Evolutionary conservation across 768 basidiomycete genomes (phyloP).

Genomic region (Tricholoma terreum): DNA sequence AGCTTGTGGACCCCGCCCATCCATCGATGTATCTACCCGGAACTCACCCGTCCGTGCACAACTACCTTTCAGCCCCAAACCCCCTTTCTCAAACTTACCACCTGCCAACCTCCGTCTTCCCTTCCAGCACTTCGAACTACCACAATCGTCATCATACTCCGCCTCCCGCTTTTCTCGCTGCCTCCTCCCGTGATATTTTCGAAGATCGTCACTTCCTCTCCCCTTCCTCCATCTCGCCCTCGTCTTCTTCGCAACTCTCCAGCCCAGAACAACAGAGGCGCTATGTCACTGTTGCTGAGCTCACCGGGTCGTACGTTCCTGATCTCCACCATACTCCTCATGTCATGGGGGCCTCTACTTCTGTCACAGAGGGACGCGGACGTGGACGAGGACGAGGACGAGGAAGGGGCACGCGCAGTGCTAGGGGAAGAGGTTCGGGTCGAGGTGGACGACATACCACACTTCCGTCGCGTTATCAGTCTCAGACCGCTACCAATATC

Average conservation of each 20-base stretch:
- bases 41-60: background rate
- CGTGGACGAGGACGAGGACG: background rate
- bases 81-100: background rate
- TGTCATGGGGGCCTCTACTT: background rate
- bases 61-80: conserved; percentile 1
- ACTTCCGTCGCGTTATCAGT: background rate
- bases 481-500: background rate
- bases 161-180: conserved; percentile 7
- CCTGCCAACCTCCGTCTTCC: conserved; percentile 1
- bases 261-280: conserved; percentile 4
- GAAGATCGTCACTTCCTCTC: background rate
- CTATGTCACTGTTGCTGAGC: conserved; percentile 17
- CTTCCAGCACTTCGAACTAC: conserved; percentile 5
- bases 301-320: conserved; percentile 15
- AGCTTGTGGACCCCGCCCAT: background rate
- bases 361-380: background rate
- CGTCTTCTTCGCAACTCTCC: conserved; percentile 3
- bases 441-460: background rate
- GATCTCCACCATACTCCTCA: background rate
- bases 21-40: conserved; percentile 5
- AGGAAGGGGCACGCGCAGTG: conserved; percentile 2
- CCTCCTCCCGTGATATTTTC: background rate
- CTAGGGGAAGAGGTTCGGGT: background rate
- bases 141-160: background rate
- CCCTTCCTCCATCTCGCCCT: background rate